These are phyloP conservation scores for Favolaschia claudopus DNA, from an alignment of 768 basidiomycete genomes.

Conservation along the genomic window DNA sequence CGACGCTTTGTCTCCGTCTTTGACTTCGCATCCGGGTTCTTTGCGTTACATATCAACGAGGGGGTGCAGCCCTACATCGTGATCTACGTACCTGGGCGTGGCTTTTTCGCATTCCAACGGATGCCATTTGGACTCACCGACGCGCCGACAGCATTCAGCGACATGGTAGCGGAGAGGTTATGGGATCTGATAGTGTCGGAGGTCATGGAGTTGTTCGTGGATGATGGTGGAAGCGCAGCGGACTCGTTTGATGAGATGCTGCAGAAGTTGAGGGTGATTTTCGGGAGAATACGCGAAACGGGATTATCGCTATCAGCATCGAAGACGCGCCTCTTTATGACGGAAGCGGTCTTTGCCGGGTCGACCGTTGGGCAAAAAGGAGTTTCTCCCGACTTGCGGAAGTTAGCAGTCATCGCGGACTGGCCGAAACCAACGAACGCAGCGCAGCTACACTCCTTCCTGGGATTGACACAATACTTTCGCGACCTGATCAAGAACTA, in stretches of 20 bases:
- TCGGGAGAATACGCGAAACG: conserved; percentile 34
- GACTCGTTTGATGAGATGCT: conserved; percentile 40
- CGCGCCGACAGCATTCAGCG: conserved; percentile 43
- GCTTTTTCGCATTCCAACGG: conserved; percentile 39
- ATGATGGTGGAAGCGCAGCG: conserved; percentile 42
- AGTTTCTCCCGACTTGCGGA: conserved; percentile 42
- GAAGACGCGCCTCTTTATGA: conserved; percentile 45
- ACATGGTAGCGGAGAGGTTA: conserved; percentile 34
- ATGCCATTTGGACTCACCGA: conserved; percentile 53
- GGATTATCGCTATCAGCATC: conserved; percentile 43
- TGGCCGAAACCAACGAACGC: conserved; percentile 39
- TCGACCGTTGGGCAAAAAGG: conserved; percentile 39
- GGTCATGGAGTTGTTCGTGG: conserved; percentile 43
- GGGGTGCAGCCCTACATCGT: conserved; percentile 36
- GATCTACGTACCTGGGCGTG: conserved; percentile 47
- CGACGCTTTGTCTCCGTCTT: conserved; percentile 44
- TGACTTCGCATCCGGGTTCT: conserved; percentile 49
- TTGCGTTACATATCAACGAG: conserved; percentile 24
- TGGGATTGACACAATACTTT: conserved; percentile 44
- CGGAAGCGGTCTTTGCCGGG: conserved; percentile 44
- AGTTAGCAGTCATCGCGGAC: conserved; percentile 46
- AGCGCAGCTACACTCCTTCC: conserved; percentile 38
- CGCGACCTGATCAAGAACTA: conserved; percentile 44
- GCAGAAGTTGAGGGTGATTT: conserved; percentile 31
- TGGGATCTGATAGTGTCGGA: conserved; percentile 32